Base-by-base conservation (phyloP, 768 basidiomycete genomes). In the Cystobasidium onofrii region DNA sequence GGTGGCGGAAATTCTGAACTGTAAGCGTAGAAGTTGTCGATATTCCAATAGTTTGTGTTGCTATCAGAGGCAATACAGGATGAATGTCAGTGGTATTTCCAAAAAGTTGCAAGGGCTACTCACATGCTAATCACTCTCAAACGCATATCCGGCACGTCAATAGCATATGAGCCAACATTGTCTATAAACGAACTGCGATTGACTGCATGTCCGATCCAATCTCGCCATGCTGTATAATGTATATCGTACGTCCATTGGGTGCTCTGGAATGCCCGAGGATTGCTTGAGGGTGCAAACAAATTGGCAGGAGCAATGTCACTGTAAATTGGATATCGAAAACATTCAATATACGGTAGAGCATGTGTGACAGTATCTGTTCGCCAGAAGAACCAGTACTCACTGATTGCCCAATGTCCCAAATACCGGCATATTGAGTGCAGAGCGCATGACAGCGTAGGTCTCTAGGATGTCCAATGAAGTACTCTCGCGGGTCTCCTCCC, bases 221-320 rank as follows among this genome's bases (percentile, higher is more conserved):
- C 78, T 85, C 85, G 54, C 73, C 63, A 46, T 17, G 61, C 39
- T 60, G 36, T 33, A 63, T 76, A 66, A 6, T 74, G 50, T 18
- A 76, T 43, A 27, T 78, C 77, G 36, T 86, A 88, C 0, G 87
- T 84, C 84, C 85, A 88, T 76, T 87, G 86, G 0, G 83, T 77
- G 60, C 76, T 23, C 39, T 57, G 80, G 73, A 81, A 73, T 12
- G 74, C 60, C 10, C 78, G 82, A 7, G 81, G 81, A 7, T 85
- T 85, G 55, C 82, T 81, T 34, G 76, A 83, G 34, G 85, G 83
- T 18, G 87, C 86, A 81, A 87, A 88, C 73, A 79, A 81, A 77
- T 88, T 88, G 36, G 86, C 84, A 0, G 87, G 87, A 0, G 85
- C 84, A 25, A 83, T 81, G 75, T 88, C 87, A 76, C 87, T 88